Evolutionary conservation across 2,329 filamentous ascomycete genomes (phyloP).

Genomic region (Hypoxylon sp.): DNA sequence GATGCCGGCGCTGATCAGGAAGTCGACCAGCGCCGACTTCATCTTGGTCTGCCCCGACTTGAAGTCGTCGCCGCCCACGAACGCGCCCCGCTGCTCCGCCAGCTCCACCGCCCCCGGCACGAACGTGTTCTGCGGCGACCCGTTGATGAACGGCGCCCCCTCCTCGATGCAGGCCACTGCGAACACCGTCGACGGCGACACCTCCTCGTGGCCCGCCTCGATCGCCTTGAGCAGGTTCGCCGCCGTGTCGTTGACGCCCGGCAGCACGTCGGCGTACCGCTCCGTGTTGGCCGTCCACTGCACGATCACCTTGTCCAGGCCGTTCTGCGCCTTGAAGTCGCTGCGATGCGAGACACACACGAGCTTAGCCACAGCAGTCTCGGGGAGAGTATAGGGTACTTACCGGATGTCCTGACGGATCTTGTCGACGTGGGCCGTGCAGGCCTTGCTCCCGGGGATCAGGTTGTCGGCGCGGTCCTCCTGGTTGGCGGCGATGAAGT

Average conservation of each 20-base stretch:
- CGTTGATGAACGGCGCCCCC: constrained; percentile 94
- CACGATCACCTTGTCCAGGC: constrained; percentile 93
- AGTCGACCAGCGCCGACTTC: constrained; percentile 99
- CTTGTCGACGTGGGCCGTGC: constrained; percentile 86
- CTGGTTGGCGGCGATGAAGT: constrained; percentile 99
- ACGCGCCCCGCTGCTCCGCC: constrained; percentile 84
- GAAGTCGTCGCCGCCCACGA: constrained; percentile 98
- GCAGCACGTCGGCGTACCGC: constrained; percentile 87
- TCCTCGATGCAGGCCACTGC: constrained; percentile 94
- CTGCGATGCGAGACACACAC: constrained; percentile 51
- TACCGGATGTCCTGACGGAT: constrained; percentile 91
- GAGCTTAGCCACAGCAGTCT: no score
- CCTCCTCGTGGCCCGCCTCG: constrained; percentile 83
- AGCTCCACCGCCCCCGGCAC: constrained; percentile 91
- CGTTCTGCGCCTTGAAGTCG: constrained; percentile 87
- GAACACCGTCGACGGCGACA: constrained; percentile 96
- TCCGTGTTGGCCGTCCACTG: constrained; percentile 99
- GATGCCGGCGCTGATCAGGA: constrained; percentile 97
- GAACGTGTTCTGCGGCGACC: constrained; percentile 98
- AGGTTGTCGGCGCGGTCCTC: constrained; percentile 95
- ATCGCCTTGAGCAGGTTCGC: constrained; percentile 92
- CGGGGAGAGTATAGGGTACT: no score
- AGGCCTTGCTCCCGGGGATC: constrained; percentile 83
- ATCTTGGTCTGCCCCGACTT: constrained; percentile 99
- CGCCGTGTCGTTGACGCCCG: constrained; percentile 94